Base-by-base conservation (phyloP, 495 filamentous ascomycete species). In the Apiosordaria backusii region DNA sequence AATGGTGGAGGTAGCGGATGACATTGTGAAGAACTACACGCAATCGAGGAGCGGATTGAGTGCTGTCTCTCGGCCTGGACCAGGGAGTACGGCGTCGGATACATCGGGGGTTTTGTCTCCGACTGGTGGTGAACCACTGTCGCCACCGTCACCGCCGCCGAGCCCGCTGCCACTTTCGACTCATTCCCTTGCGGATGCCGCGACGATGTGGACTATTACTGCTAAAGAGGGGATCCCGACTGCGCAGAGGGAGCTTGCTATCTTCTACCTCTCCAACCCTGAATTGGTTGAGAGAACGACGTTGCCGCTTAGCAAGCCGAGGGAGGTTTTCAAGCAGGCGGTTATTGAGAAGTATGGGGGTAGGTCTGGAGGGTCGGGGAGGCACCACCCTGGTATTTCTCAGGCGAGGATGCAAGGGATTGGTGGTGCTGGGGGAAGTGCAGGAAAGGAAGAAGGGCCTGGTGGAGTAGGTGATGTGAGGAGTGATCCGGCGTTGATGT, bases 221-320 rank as follows among this genome's bases (percentile, higher is more conserved):
- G 95, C 95, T 10, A 94, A 92, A 78, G 95, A 99, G 76, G 93
- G 94, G 35, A 88, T 96, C 70, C 84, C 94, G 7, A 91, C 90
- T 22, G 95, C 95, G n/a, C 91, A 97, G 75, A 88, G 95, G 62
- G 95, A 99, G 77, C 85, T 99, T 22, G 95, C 91, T 2, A 93
- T 96, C 64, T 90, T 97, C 67, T 97, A 97, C 70, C 86, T 99
- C 25, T 97, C 93, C 10, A 91, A 97, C 71, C 93, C 95, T 1
- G 91, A 95, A 73, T 84, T 95, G 22, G 86, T 99, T 3, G 90
- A 90, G 35, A 87, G 92, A 15, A 90, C 91, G 19, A 93, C 92
- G 0, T 81, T 96, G 53, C 95, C 95, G 19, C 80, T 99, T 60
- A 90, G 89, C 54, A 90, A 90, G 69, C 90, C 93, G 1, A 85